Evolutionary conservation across 2,329 filamentous ascomycete genomes (phyloP), one percentile per base, ranked within the genome.

Genomic region (Epicoccum sorghinum): DNA sequence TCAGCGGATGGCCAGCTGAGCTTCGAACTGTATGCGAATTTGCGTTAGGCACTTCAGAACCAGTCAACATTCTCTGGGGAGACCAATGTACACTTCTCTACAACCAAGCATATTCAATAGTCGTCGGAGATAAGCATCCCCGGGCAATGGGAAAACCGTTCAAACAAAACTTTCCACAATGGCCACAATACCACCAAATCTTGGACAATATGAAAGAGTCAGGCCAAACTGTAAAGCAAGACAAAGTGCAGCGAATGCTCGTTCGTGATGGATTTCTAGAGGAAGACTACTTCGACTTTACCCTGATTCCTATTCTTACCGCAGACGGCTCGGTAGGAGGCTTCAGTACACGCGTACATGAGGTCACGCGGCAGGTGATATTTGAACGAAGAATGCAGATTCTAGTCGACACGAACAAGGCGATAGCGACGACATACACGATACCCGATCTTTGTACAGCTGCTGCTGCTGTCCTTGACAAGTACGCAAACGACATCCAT

Each of bases 271-370:
- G 85, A 1, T 90, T 83, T 58, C 73, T 90, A 1, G 89, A 95
- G 72, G 90, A 93, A 67, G 85, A 87, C 0, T 93, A 89, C 67
- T 92, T 93, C 70, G 89, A 87, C n/a, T 92, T 89, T 88, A 88
- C 86, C 0, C 84, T 93, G 33, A 86, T 92, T 14, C 90, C 90
- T 0, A 78, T 93, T 47, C 82, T 93, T 3, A 89, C 89, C 3
- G 80, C 81, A 27, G 86, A 91, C 56, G 90, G 90, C 4, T 83
- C 83, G 9, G 87, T 92, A 8, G 83, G 88, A 49, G 89, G 88
- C 1, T 72, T 93, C 0, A 91, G 90, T 68, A 91, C 92, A 65
- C 89, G 89, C 2, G 83, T 86, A 0, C 92, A 91, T 61, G 90
- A 93, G 61, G 90, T 90, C 66, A 93, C 90, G 0, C 77, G 88